Evolutionary conservation across 257 asterid genomes (phyloP).

Genomic region (Nicotiana otophora): DNA sequence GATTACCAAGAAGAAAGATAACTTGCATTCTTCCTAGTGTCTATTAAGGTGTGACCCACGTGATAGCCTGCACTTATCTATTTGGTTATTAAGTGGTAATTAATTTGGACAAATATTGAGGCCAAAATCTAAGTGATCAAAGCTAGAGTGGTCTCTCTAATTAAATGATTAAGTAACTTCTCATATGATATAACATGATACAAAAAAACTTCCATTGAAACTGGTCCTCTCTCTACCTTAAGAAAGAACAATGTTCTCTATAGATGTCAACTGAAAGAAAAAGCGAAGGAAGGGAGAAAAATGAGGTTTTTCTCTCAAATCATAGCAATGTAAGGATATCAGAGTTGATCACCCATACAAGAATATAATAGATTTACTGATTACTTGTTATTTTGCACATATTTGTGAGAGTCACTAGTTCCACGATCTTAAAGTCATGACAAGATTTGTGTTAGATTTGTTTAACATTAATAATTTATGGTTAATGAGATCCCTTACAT

Average conservation of each 20-base stretch:
- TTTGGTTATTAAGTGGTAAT: background rate
- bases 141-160: background rate
- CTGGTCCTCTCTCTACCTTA: background rate
- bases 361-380: background rate
- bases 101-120: background rate
- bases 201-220: background rate
- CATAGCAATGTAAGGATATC: background rate
- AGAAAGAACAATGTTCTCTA: background rate
- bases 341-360: background rate
- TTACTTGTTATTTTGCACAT: background rate
- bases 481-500: background rate
- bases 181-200: background rate
- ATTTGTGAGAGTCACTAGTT: background rate
- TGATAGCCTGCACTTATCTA: background rate
- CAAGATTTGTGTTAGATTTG: background rate
- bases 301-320: too few species aligned
- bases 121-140: background rate
- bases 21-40: background rate
- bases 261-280: background rate
- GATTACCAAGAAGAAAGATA: background rate
- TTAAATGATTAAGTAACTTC: background rate
- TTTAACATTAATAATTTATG: too few species aligned
- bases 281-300: background rate
- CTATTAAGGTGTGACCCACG: background rate
- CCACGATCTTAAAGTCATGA: background rate